Percentiles rank a stretch among this genome's conserved stretches.
These are phyloP conservation scores for Irpex rosettiformis DNA, from an alignment of 1,284 basidiomycete genomes.

Conservation along the genomic window DNA sequence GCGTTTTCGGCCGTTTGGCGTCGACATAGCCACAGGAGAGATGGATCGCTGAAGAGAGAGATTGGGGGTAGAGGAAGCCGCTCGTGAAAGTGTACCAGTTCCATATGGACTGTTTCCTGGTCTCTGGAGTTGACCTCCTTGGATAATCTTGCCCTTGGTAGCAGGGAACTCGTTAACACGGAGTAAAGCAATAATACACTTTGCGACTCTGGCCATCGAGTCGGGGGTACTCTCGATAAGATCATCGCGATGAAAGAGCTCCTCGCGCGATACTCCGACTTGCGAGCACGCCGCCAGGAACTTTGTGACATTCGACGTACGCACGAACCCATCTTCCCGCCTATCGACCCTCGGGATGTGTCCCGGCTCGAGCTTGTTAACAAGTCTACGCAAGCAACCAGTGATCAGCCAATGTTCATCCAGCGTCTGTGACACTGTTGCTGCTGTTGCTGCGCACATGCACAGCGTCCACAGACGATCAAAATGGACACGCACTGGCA, in stretches of 20 bases:
- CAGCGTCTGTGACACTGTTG: too few relatives aligned
- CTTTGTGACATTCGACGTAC: slow-evolving; percentile 66
- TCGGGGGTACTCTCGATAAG: slow-evolving; percentile 58
- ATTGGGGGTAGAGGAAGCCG: slow-evolving; percentile 64
- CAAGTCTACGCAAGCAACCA: slow-evolving; percentile 42
- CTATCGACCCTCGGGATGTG: slow-evolving; percentile 61
- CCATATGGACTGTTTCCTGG: slow-evolving; percentile 29
- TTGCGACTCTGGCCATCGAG: slow-evolving; percentile 61
- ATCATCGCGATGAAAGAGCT: slow-evolving; percentile 69
- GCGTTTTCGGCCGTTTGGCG: slow-evolving; percentile 35
- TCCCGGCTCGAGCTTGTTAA: slow-evolving; percentile 68
- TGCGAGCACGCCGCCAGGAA: slow-evolving; percentile 70
- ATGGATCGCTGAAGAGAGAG: slow-evolving; percentile 33
- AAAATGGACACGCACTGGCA: slow-evolving; percentile 67
- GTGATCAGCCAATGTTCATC: not conserved
- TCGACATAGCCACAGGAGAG: slow-evolving; percentile 28
- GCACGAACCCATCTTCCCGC: slow-evolving; percentile 63
- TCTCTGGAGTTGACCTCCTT: slow-evolving; percentile 24
- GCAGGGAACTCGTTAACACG: slow-evolving; percentile 53
- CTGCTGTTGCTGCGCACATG: slow-evolving; percentile 5
- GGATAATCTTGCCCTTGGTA: slow-evolving; percentile 40
- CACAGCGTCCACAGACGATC: not conserved
- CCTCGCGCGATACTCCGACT: slow-evolving; percentile 56
- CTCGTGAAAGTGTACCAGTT: slow-evolving; percentile 31
- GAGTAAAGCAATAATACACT: slow-evolving; percentile 63